Conservation (phyloP, 768 basidiomycete genomes). For the Suillus americanus region DNA sequence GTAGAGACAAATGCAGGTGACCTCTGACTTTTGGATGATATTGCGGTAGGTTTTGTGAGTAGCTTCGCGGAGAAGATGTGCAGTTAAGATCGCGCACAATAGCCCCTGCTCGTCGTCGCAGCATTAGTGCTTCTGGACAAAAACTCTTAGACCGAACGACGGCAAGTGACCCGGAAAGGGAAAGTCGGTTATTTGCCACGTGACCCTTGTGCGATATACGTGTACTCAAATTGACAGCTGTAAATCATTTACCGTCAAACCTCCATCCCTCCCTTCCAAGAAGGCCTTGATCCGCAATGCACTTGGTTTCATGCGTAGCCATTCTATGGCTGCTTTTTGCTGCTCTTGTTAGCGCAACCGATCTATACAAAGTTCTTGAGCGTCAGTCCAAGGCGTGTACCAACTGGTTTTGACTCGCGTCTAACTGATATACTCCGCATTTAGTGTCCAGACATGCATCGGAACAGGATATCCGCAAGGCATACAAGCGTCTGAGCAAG, state of each 20-base stretch:
- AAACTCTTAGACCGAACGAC: background rate
- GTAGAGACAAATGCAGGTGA: conserved; percentile 15
- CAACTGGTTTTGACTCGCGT: conserved; percentile 14
- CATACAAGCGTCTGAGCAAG: conserved; percentile 86
- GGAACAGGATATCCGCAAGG: conserved; percentile 86
- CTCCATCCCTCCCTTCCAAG: background rate
- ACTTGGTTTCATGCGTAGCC: conserved; percentile 24
- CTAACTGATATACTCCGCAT: conserved; percentile 20
- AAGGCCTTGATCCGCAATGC: conserved; percentile 19
- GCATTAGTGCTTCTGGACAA: background rate
- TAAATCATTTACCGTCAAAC: conserved; percentile 5
- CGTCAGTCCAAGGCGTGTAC: conserved; percentile 53
- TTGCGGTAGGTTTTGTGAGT: conserved; percentile 14
- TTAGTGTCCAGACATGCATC: conserved; percentile 74
- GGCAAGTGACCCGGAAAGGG: background rate
- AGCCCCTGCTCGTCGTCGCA: background rate
- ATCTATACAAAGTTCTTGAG: conserved; percentile 83
- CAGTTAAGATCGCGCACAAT: no score
- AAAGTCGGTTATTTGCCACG: conserved; percentile 19
- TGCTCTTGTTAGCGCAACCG: conserved; percentile 47
- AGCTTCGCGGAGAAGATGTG: conserved; percentile 13
- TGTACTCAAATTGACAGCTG: conserved; percentile 14
- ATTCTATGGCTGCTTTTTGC: conserved; percentile 34
- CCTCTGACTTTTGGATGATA: conserved; percentile 43
- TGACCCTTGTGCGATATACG: conserved; percentile 28